phyloP scores from a whole-genome alignment of 495 filamentous ascomycete genomes.

The Penicillium mononematosum region DNA sequence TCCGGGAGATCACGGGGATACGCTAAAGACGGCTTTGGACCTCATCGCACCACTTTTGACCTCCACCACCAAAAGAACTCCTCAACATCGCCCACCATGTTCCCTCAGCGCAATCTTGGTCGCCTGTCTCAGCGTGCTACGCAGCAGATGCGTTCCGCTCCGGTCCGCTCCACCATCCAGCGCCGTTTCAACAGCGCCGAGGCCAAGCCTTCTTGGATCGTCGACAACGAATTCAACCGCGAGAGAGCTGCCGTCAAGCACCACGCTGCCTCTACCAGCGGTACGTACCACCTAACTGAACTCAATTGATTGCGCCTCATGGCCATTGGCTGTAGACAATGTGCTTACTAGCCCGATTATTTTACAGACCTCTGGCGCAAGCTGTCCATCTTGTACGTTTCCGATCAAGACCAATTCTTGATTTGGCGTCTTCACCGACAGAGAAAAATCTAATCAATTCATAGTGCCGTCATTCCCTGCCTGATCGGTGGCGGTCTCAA shows the following conservation, averaged over 20 bases:
- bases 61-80: slow-evolving; percentile 22
- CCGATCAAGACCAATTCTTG: slow-evolving; percentile 10
- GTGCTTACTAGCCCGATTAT: slow-evolving; percentile 36
- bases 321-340: background rate
- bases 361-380: slow-evolving; percentile 84
- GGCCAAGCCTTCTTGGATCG: slow-evolving; percentile 46
- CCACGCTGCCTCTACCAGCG: slow-evolving; percentile 75
- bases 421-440: background rate
- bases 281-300: slow-evolving; percentile 50
- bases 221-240: slow-evolving; percentile 83
- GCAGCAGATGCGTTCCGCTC: slow-evolving; percentile 53
- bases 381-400: slow-evolving; percentile 82
- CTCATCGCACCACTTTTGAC: slow-evolving; percentile 35
- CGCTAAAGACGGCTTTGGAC: slow-evolving; percentile 40
- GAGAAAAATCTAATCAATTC: slow-evolving; percentile 16
- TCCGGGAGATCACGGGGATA: slow-evolving; percentile 43
- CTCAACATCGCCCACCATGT: slow-evolving; percentile 49
- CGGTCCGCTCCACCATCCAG: slow-evolving; percentile 58
- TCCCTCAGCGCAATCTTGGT: slow-evolving; percentile 59
- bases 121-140: slow-evolving; percentile 59
- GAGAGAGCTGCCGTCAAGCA: slow-evolving; percentile 82
- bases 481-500: slow-evolving; percentile 71
- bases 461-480: slow-evolving; percentile 65
- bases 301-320: background rate
- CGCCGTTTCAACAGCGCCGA: slow-evolving; percentile 66